Conservation (phyloP, 1,284 basidiomycete genomes). For the Moesziomyces globuligerus region DNA sequence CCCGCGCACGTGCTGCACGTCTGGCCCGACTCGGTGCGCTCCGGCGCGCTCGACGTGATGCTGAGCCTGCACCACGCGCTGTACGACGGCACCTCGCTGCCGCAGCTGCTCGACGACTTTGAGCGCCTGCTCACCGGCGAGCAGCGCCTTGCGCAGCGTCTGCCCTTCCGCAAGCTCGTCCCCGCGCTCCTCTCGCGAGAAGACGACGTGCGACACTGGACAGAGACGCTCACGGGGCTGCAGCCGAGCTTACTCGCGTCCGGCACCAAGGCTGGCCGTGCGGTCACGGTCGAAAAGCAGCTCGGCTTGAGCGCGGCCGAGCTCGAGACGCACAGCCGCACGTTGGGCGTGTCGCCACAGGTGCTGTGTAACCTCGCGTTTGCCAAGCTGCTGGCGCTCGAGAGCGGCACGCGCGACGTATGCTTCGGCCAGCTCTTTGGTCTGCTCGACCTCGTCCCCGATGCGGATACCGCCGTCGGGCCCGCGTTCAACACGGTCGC, state of each 20-base stretch:
- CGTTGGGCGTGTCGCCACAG: slow-evolving; percentile 49
- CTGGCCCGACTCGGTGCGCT: slow-evolving; percentile 6
- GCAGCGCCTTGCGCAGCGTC: slow-evolving; percentile 1
- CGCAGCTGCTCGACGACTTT: slow-evolving; percentile 49
- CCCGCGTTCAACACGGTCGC: slow-evolving; percentile 63
- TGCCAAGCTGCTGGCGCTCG: slow-evolving; percentile 51
- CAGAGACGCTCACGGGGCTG: slow-evolving; percentile 29
- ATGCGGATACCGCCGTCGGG: slow-evolving; percentile 54
- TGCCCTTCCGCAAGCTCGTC: slow-evolving; percentile 41
- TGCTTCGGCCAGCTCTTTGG: slow-evolving; percentile 63
- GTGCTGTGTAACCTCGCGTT: slow-evolving; percentile 57
- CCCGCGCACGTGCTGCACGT: slow-evolving; percentile 52
- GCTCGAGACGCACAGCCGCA: slow-evolving; percentile 26
- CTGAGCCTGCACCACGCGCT: slow-evolving; percentile 56
- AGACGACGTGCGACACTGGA: slow-evolving; percentile 48
- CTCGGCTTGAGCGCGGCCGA: slow-evolving; percentile 17
- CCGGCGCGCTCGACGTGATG: slow-evolving; percentile 1
- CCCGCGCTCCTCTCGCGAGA: slow-evolving; percentile 48
- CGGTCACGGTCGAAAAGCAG: slow-evolving; percentile 13
- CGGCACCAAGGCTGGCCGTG: slow-evolving; percentile 1
- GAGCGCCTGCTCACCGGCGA: slow-evolving; percentile 10
- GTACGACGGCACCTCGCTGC: slow-evolving; percentile 55
- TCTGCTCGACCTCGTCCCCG: slow-evolving; percentile 47
- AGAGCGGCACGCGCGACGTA: slow-evolving; percentile 42
- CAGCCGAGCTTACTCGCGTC: slow-evolving; percentile 16